phyloP scores from a whole-genome alignment of 2,329 filamentous ascomycete genomes.

The Macrophomina pseudophaseolina region DNA sequence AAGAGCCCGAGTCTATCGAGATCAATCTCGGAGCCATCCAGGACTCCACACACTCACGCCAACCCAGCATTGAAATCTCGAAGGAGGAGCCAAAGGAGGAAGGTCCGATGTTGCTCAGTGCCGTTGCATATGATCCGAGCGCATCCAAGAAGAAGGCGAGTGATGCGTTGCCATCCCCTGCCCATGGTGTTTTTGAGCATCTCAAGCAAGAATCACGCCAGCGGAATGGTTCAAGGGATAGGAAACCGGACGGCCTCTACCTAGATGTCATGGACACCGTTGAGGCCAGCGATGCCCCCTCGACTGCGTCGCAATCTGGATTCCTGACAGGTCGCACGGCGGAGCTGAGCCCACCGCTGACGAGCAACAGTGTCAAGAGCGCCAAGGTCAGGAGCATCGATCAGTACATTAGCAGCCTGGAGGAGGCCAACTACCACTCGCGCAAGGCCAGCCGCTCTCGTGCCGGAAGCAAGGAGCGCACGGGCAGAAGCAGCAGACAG shows the following conservation, averaged over 20 bases:
- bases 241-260: constrained; percentile 75
- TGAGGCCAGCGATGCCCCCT: constrained; percentile 38
- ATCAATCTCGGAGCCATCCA: constrained; percentile 6
- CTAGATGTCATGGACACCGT: constrained; percentile 52
- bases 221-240: constrained; percentile 74
- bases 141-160: constrained; percentile 42
- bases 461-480: constrained; percentile 44
- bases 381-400: constrained; percentile 72
- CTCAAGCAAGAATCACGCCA: constrained; percentile 65
- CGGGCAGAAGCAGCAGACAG: constrained; percentile 14
- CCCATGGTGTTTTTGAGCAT: constrained; percentile 66
- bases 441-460: constrained; percentile 48
- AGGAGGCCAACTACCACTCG: constrained; percentile 71
- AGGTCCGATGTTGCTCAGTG: constrained; percentile 50
- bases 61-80: constrained; percentile 15
- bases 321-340: constrained; percentile 48
- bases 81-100: constrained; percentile 47
- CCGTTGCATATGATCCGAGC: constrained; percentile 41
- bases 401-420: constrained; percentile 84
- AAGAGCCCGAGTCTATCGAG: constrained; percentile 22
- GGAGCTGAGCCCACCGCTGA: constrained; percentile 55
- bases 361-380: constrained; percentile 57
- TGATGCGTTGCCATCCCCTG: constrained; percentile 70
- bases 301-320: constrained; percentile 33
- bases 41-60: constrained; percentile 9